Evolutionary conservation across 2,329 filamentous ascomycete genomes (phyloP).

Genomic region (Periconia macrospinosa): DNA sequence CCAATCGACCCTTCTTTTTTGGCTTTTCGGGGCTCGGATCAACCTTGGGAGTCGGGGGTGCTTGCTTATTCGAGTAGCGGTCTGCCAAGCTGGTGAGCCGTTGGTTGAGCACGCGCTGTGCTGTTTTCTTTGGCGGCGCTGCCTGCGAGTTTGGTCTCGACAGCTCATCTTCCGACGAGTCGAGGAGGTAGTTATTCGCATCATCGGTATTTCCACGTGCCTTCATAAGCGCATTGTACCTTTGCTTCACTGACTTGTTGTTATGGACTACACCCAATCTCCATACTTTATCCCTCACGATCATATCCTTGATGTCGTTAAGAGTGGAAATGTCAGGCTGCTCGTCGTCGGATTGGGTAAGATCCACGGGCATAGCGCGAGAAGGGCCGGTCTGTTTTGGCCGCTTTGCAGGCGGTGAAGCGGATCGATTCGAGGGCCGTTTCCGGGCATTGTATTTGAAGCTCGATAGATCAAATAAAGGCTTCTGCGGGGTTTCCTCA

Average conservation of each 20-base stretch:
- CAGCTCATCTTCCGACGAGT: slow-evolving; percentile 33
- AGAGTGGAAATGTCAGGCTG: slow-evolving; percentile 12
- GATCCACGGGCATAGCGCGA: slow-evolving; percentile 36
- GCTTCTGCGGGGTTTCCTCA: slow-evolving; percentile 40
- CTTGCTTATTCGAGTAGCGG: slow-evolving; percentile 47
- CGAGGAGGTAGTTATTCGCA: slow-evolving; percentile 42
- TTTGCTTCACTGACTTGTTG: slow-evolving; percentile 48
- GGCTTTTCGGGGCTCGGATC: slow-evolving; percentile 21
- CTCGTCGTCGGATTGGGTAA: slow-evolving; percentile 15
- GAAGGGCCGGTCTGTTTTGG: slow-evolving; percentile 36
- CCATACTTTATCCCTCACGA: slow-evolving; percentile 54
- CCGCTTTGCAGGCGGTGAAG: slow-evolving; percentile 27
- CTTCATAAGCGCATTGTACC: slow-evolving; percentile 53
- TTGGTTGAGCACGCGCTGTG: slow-evolving; percentile 58
- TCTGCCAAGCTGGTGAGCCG: slow-evolving; percentile 60
- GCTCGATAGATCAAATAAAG: slow-evolving; percentile 26
- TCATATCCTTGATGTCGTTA: slow-evolving; percentile 47
- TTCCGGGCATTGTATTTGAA: slow-evolving; percentile 33
- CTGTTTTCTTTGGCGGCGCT: slow-evolving; percentile 48
- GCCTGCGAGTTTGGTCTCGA: slow-evolving; percentile 15
- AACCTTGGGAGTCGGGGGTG: slow-evolving; percentile 13
- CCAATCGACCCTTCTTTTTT: slow-evolving; percentile 46
- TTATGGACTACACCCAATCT: slow-evolving; percentile 56
- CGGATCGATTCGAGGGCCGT: slow-evolving; percentile 23
- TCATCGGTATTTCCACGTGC: slow-evolving; percentile 59